Evolutionary conservation across 2,329 filamentous ascomycete genomes (phyloP).

Genomic region (Stylonectria norvegica): DNA sequence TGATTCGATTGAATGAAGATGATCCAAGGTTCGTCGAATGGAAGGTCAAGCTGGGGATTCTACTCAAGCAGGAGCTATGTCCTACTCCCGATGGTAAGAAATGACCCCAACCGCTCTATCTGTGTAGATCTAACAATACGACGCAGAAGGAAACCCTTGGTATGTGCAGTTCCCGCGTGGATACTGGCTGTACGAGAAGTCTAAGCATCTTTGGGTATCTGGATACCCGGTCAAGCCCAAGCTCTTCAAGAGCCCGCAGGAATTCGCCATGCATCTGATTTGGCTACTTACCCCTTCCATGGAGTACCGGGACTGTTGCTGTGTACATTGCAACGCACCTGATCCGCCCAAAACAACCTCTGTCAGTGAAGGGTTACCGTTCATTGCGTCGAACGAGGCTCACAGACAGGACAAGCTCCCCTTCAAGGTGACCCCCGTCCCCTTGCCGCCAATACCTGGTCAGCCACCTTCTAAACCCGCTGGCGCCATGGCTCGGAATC

Average conservation of each 20-base stretch:
- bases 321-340: slow-evolving; percentile 44
- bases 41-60: slow-evolving; percentile 44
- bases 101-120: neutral
- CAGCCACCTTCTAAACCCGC: no score
- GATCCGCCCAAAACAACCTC: slow-evolving; percentile 22
- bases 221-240: slow-evolving; percentile 48
- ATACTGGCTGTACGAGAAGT: slow-evolving; percentile 47
- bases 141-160: slow-evolving; percentile 42
- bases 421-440: slow-evolving; percentile 36
- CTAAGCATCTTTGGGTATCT: slow-evolving; percentile 48
- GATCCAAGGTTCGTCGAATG: slow-evolving; percentile 44
- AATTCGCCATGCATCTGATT: slow-evolving; percentile 50
- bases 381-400: slow-evolving; percentile 20
- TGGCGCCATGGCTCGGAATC: no score
- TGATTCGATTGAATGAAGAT: slow-evolving; percentile 41
- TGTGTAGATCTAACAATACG: slow-evolving; percentile 13
- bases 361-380: slow-evolving; percentile 28
- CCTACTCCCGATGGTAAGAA: slow-evolving; percentile 38
- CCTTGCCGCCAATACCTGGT: slow-evolving; percentile 34
- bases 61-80: slow-evolving; percentile 44
- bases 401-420: slow-evolving; percentile 25
- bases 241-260: slow-evolving; percentile 50
- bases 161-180: slow-evolving; percentile 43
- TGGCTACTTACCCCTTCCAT: slow-evolving; percentile 49
- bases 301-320: slow-evolving; percentile 50